Evolutionary conservation across 345 rosid genomes (phyloP).

Genomic region (Gossypium turneri): DNA sequence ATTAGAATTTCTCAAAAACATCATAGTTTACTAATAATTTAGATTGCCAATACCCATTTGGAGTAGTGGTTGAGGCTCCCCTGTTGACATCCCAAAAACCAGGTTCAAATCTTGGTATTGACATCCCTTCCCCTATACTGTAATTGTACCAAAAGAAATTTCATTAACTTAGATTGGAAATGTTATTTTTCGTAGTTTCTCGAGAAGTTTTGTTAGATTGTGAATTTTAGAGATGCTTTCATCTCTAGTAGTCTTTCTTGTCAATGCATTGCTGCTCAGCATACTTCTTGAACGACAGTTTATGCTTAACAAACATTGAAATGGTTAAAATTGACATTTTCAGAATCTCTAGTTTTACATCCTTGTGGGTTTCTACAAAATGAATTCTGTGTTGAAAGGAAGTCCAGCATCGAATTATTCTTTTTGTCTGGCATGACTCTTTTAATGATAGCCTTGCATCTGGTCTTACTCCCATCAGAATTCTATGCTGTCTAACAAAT

Average conservation of each 20-base stretch:
- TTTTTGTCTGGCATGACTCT: background rate
- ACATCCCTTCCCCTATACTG: too few relatives aligned
- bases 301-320: constrained; percentile 2
- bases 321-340: background rate
- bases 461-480: background rate
- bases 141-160: too few relatives aligned
- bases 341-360: constrained; percentile 1
- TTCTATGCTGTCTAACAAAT: background rate
- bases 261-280: background rate
- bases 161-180: background rate
- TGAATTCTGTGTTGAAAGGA: background rate
- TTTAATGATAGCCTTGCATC: background rate
- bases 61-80: too few relatives aligned
- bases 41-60: background rate
- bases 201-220: background rate
- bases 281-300: background rate
- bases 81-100: too few relatives aligned
- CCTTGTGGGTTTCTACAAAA: background rate
- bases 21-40: background rate
- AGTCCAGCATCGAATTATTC: background rate
- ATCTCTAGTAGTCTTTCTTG: constrained; percentile 1
- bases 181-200: background rate
- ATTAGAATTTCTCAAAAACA: background rate
- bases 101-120: too few relatives aligned
- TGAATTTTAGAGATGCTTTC: background rate